phyloP scores from a whole-genome alignment of 2,329 filamentous ascomycete species.

The Diaporthe citrichinensis region DNA sequence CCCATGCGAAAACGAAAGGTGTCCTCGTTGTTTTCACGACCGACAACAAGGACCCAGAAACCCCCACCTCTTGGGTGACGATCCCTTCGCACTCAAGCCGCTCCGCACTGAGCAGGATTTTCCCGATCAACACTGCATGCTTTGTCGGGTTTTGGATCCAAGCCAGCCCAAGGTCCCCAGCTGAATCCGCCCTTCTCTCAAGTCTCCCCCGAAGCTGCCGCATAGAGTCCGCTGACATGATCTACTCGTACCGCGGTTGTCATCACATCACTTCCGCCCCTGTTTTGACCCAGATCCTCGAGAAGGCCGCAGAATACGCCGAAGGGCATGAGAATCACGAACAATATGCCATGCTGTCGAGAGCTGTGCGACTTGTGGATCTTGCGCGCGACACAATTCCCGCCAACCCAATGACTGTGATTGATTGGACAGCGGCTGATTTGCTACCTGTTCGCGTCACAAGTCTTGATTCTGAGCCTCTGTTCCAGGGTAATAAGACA shows the following conservation, averaged over 20 bases:
- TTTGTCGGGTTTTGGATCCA: not conserved
- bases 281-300: not conserved
- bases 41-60: not conserved
- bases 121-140: not conserved
- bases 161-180: too few relatives aligned
- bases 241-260: not conserved
- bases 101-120: not conserved
- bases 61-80: not conserved
- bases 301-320: not conserved
- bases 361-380: not conserved
- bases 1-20: not conserved
- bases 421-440: not conserved
- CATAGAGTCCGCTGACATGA: not conserved
- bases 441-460: not conserved
- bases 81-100: not conserved
- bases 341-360: not conserved
- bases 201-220: not conserved
- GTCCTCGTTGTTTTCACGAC: not conserved
- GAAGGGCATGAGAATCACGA: not conserved
- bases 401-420: not conserved
- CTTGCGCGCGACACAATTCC: not conserved
- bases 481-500: slow-evolving; percentile 44
- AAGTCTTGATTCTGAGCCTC: not conserved
- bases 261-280: not conserved
- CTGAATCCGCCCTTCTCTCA: not conserved